Percentiles rank a stretch among this genome's conserved stretches.
phyloP scores from a whole-genome alignment of 495 filamentous ascomycete genomes.

The Hypoxylon fuscum region DNA sequence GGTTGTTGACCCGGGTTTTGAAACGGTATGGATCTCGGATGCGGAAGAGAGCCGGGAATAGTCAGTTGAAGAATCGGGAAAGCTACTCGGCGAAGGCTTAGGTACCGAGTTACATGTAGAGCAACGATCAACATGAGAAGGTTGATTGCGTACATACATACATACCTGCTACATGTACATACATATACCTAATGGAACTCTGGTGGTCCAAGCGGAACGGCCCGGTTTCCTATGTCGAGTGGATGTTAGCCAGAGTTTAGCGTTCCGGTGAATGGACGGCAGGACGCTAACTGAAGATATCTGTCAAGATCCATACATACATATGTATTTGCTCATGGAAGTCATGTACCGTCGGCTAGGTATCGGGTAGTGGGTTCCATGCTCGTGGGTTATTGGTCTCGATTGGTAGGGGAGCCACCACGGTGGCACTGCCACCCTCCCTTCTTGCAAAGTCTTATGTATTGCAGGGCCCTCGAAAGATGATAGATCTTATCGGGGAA shows the following conservation, averaged over 20 bases:
- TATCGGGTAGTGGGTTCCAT: too few species aligned
- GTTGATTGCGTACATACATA: conserved; percentile 41
- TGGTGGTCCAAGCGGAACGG: conserved; percentile 28
- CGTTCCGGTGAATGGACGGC: too few species aligned
- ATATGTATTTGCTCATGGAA: too few species aligned
- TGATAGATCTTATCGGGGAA: conserved; percentile 38
- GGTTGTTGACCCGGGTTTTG: conserved; percentile 1
- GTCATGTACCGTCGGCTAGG: too few species aligned
- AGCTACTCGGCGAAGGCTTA: conserved; percentile 14
- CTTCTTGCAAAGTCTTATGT: not conserved
- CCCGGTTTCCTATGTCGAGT: conserved; percentile 7
- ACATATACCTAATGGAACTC: conserved; percentile 12
- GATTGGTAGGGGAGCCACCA: conserved; percentile 25
- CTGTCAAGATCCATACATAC: too few species aligned
- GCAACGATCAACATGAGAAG: conserved; percentile 20
- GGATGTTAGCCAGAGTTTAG: conserved; percentile 24
- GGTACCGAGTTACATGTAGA: conserved; percentile 3
- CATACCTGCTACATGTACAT: too few species aligned
- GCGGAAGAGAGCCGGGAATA: conserved; percentile 27
- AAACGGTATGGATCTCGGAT: conserved; percentile 20
- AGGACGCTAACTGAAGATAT: conserved; percentile 22
- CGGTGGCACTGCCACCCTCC: conserved; percentile 36
- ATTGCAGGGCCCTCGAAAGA: too few species aligned
- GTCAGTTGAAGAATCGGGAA: conserved; percentile 24
- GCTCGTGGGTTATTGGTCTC: not conserved